A percentile compares a stretch with the other conserved stretches of the same genome.
Evolutionary conservation across 257 asterid species (phyloP).

Genomic region (Nicotiana attenuata): DNA sequence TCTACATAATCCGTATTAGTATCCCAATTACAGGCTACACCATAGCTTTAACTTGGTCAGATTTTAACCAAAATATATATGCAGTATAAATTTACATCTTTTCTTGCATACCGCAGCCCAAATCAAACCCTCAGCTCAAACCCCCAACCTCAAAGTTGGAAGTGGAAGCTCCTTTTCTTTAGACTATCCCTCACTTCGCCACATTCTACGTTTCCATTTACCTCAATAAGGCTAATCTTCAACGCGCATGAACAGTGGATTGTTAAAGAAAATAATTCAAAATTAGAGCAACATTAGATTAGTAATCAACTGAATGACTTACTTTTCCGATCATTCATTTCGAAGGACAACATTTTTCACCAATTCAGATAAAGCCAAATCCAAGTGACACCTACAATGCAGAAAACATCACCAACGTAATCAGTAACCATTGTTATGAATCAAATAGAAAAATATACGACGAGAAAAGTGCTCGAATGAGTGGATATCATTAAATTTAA

Average conservation of each 20-base stretch:
- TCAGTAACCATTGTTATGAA: background rate
- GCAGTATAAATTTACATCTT: background rate
- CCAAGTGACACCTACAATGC: background rate
- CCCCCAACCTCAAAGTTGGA: background rate
- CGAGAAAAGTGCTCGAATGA: background rate
- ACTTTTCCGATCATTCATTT: slow-evolving; percentile 85
- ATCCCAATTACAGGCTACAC: background rate
- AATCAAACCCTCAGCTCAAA: background rate
- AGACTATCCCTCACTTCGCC: background rate
- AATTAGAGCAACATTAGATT: background rate
- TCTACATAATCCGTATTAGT: background rate
- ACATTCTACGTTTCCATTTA: background rate
- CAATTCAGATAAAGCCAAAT: slow-evolving; percentile 24
- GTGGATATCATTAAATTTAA: background rate
- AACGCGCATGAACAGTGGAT: background rate
- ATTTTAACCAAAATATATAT: background rate
- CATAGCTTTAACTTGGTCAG: background rate
- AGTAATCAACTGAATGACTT: slow-evolving; percentile 18
- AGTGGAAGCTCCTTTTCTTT: background rate
- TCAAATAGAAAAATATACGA: background rate
- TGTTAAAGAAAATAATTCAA: background rate
- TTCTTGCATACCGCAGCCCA: background rate
- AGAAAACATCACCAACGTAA: background rate
- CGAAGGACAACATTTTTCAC: slow-evolving; percentile 61
- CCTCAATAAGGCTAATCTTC: background rate